A percentile compares a stretch with the other conserved stretches of the same genome.
Conservation (phyloP, 768 basidiomycete genomes). For the Tulasnella sp. region DNA sequence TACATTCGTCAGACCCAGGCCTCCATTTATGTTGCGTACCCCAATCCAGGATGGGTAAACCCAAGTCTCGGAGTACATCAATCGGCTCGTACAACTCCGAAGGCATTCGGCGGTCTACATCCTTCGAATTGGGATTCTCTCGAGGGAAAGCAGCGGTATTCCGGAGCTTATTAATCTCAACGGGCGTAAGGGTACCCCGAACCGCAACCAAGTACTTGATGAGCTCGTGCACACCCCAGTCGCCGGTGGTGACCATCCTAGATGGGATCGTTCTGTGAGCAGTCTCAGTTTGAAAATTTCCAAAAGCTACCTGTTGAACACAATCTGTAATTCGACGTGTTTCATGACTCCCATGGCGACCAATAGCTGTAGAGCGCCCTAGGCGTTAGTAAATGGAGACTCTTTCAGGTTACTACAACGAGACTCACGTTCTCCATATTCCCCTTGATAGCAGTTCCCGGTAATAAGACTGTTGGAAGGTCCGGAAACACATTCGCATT, state of each 20-base stretch:
- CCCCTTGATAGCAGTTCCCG: constrained; percentile 53
- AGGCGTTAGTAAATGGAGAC: constrained; percentile 19
- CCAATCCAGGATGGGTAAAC: constrained; percentile 84
- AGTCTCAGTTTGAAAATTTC: neutral
- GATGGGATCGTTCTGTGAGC: neutral
- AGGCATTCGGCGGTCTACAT: constrained; percentile 20
- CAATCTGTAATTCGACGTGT: constrained; percentile 84
- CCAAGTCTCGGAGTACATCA: constrained; percentile 57
- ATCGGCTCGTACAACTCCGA: constrained; percentile 74
- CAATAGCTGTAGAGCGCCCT: constrained; percentile 32
- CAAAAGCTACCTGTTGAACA: constrained; percentile 66
- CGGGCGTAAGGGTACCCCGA: constrained; percentile 45
- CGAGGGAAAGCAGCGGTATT: constrained; percentile 67
- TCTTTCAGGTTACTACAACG: neutral
- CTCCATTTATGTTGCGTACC: constrained; percentile 69
- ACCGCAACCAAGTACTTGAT: constrained; percentile 82
- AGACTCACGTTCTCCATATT: constrained; percentile 48
- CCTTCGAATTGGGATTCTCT: constrained; percentile 30
- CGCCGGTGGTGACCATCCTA: constrained; percentile 82
- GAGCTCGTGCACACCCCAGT: constrained; percentile 80
- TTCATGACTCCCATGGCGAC: constrained; percentile 72
- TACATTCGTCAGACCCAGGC: constrained; percentile 79
- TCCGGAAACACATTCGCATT: constrained; percentile 86
- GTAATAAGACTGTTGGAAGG: constrained; percentile 64
- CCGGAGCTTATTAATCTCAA: constrained; percentile 46